Conservation (phyloP, 2,329 filamentous ascomycete genomes). For the Colletotrichum magnum region DNA sequence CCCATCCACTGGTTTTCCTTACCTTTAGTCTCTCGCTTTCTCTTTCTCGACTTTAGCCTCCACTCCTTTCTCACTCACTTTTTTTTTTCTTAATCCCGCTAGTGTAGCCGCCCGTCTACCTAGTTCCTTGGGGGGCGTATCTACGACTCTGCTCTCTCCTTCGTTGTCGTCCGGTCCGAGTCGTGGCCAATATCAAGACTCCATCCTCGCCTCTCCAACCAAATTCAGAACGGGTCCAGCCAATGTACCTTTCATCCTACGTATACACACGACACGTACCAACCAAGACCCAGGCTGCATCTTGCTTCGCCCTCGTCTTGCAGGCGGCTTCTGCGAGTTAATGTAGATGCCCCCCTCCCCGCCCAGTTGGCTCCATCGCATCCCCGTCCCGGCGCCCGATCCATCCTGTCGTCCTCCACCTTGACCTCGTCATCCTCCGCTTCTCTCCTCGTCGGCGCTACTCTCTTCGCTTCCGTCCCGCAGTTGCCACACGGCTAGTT, state of each 20-base stretch:
- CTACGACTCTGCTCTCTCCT: constrained; percentile 13
- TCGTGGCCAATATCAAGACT: constrained; percentile 24
- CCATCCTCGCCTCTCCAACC: constrained; percentile 17
- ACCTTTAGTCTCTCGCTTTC: not conserved
- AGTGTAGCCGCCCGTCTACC: not conserved
- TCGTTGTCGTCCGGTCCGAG: constrained; percentile 23
- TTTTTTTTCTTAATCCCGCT: constrained; percentile 1
- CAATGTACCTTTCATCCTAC: constrained; percentile 13
- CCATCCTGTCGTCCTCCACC: constrained; percentile 22
- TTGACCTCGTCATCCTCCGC: constrained; percentile 23
- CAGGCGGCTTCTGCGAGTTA: constrained; percentile 34
- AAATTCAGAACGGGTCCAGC: constrained; percentile 10
- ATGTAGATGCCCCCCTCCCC: constrained; percentile 21
- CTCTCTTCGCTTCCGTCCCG: constrained; percentile 29
- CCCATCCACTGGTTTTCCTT: constrained; percentile 9
- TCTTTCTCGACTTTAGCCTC: constrained; percentile 3
- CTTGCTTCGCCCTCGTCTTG: constrained; percentile 31
- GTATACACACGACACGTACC: constrained; percentile 7
- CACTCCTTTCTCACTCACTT: constrained; percentile 1
- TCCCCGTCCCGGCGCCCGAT: constrained; percentile 30
- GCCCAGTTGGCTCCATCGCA: constrained; percentile 27
- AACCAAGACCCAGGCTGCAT: constrained; percentile 32
- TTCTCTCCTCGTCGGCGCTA: constrained; percentile 16
- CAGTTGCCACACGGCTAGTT: constrained; percentile 34
- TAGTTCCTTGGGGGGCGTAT: constrained; percentile 1